Base-by-base conservation (phyloP, 331 rosid genomes). In the Quercus phellos region DNA sequence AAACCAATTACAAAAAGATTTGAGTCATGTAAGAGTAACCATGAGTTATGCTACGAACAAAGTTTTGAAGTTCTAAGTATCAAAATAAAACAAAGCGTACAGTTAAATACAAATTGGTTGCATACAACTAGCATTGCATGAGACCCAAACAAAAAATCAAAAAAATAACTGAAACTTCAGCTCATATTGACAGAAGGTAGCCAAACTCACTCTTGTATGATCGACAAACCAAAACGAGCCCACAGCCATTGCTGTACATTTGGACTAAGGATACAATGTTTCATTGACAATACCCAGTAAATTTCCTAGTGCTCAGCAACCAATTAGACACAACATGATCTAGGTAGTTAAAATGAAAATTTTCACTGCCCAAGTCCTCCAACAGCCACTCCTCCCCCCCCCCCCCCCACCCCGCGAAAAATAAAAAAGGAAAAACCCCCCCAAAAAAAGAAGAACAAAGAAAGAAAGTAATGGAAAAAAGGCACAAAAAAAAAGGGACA, bases 1-100 rank as follows among this genome's bases (percentile, higher is more conserved):
- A 77, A 58, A 70, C 42, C 51, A 73, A 22, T 22, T 50, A 75
- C 53, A 72, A 68, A 74, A 27, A 17, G 34, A 30, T 78, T 35
- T 61, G 9, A 59, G 77, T 53, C 70, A 63, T 35, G 68, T 64
- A 67, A 54, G 5, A 11, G 9, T 16, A 51, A 51, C 29, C 42
- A 5, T 24, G 30, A 68, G 29, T 0, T 29, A 63, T 1, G 0
- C 19, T 0, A 10, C 3, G 18, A 58, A 21, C 16, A 58, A 21
- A 58, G 29, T 12, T 58, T 12, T 22, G 24, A 22, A 58, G 64
- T 21, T 22, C 13, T 1, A 8, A 21, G 27, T 7, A 21, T 58
- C 30, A 19, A 58, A 58, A 22, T 58, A 58, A 63, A 27, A 63
- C 19, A 5, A 3, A 46, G 17, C 17, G 4, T 29, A 16, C 19